Evolutionary conservation across 371 early-diverging fungal species (phyloP).

Genomic region (Apophysomyces sp.): DNA sequence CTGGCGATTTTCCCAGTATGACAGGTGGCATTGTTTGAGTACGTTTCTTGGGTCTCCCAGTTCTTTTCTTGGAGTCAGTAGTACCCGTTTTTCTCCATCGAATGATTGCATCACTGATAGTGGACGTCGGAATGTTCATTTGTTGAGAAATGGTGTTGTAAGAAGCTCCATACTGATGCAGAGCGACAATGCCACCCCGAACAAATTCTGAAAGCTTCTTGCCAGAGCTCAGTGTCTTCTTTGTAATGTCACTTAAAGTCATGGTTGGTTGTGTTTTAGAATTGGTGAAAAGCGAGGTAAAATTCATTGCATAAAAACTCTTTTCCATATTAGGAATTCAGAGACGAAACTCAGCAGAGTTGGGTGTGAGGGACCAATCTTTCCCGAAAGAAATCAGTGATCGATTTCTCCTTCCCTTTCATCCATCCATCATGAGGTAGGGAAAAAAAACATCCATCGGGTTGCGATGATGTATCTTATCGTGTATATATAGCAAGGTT

Average conservation of each 20-base stretch:
- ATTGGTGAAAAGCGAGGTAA: background rate
- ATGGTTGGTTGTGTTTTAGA: background rate
- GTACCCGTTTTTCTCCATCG: background rate
- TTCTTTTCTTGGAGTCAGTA: background rate
- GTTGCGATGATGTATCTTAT: background rate
- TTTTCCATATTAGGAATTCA: too few relatives aligned
- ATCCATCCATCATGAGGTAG: constrained; percentile 2
- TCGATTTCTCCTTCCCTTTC: background rate
- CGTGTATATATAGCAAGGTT: constrained; percentile 67
- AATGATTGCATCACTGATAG: background rate
- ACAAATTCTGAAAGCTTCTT: background rate
- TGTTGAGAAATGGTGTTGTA: background rate
- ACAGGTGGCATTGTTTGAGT: too few relatives aligned
- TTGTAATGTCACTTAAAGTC: background rate
- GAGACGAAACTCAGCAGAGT: too few relatives aligned
- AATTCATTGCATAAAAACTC: too few relatives aligned
- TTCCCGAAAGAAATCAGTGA: background rate
- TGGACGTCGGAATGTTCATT: background rate
- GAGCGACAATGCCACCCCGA: background rate
- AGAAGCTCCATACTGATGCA: background rate
- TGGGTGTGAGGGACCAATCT: background rate
- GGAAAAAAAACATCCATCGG: background rate
- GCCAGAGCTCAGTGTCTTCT: background rate
- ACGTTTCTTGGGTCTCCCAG: background rate
- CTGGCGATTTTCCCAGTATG: too few relatives aligned